Conservation (phyloP, 495 filamentous ascomycete species). For the Tricharina praecox region DNA sequence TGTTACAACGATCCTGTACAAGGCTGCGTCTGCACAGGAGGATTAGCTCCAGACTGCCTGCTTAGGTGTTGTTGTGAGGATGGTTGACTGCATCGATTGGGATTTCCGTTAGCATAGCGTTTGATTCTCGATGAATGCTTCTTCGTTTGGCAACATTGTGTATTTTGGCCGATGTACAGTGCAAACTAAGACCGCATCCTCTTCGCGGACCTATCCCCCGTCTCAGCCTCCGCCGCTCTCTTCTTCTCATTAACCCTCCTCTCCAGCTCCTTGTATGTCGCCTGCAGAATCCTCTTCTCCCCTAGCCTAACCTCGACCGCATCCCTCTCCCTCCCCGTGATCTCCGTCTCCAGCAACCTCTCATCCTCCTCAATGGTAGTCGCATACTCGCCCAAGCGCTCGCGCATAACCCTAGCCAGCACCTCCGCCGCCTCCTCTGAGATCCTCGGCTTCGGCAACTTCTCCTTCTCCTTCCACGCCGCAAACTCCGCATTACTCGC, state of each 20-base stretch:
- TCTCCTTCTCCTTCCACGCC: constrained; percentile 22
- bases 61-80: too few relatives aligned
- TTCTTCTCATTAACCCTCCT: not conserved
- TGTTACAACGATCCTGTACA: constrained; percentile 94
- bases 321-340: constrained; percentile 39
- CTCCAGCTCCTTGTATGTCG: constrained; percentile 11
- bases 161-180: too few relatives aligned
- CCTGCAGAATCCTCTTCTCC: constrained; percentile 56
- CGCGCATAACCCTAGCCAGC: constrained; percentile 25
- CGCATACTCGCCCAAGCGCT: constrained; percentile 37
- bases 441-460: constrained; percentile 30
- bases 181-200: too few relatives aligned
- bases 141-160: too few relatives aligned
- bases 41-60: too few relatives aligned
- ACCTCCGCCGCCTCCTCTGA: constrained; percentile 30
- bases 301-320: constrained; percentile 61
- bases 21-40: constrained; percentile 42
- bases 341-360: constrained; percentile 31
- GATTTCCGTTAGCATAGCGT: too few relatives aligned
- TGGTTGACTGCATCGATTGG: too few relatives aligned
- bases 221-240: too few relatives aligned
- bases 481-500: constrained; percentile 30
- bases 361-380: constrained; percentile 49
- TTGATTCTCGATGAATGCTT: too few relatives aligned
- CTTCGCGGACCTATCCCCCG: too few relatives aligned